Percentiles rank a stretch among this genome's conserved stretches.
Evolutionary conservation across 495 filamentous ascomycete genomes (phyloP).

Genomic region (Amorphotheca resinae): DNA sequence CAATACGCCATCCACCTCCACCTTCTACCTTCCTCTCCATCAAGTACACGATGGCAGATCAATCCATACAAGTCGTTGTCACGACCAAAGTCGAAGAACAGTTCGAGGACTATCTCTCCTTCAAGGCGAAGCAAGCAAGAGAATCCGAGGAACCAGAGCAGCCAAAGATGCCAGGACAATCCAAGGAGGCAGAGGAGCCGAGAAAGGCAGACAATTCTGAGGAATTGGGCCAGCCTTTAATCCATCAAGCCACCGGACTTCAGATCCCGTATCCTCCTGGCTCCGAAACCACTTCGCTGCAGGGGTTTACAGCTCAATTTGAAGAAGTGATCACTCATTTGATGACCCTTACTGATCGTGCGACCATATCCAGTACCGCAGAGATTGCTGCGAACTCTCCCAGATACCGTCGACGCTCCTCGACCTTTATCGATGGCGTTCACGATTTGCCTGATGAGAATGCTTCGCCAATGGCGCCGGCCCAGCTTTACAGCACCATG

Average conservation of each 20-base stretch:
- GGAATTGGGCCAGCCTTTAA: no score
- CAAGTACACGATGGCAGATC: background rate
- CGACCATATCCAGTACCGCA: slow-evolving; percentile 39
- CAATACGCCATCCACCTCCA: background rate
- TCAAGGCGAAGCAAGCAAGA: background rate
- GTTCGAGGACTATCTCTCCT: background rate
- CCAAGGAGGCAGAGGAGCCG: no score
- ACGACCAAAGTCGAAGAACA: background rate
- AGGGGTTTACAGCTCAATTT: background rate
- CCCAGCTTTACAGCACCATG: slow-evolving; percentile 96
- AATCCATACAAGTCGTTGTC: background rate
- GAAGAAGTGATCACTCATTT: background rate
- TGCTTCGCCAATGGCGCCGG: slow-evolving; percentile 63
- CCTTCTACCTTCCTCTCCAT: background rate
- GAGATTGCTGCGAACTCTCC: slow-evolving; percentile 80
- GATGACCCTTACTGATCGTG: background rate
- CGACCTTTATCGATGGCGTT: slow-evolving; percentile 93
- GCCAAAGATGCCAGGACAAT: no score
- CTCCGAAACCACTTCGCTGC: background rate
- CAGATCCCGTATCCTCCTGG: background rate
- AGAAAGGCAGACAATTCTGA: no score
- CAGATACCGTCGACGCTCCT: slow-evolving; percentile 72
- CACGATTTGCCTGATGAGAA: slow-evolving; percentile 81
- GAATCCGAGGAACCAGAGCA: no score
- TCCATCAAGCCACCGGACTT: no score